Base-by-base conservation (phyloP, 768 basidiomycete genomes). In the Rhodotorula toruloides region DNA sequence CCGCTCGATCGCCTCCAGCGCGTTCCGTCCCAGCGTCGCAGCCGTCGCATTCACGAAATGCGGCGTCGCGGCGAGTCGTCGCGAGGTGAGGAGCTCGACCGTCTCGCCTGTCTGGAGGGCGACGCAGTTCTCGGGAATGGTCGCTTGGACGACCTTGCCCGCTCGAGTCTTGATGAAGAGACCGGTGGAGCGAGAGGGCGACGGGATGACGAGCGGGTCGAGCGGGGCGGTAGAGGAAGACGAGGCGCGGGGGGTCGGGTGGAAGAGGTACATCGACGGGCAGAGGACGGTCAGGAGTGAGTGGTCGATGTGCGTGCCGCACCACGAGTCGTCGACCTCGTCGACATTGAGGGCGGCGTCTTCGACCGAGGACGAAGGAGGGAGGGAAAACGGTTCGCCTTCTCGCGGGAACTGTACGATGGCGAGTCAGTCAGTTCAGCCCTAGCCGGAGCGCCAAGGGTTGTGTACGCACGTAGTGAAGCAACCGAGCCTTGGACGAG, bases 101-200 rank as follows among this genome's bases (percentile, higher is more conserved):
- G 94, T 90, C 79, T 99, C 92, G 11, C 96, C 96, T 0, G 92
- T 98, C 77, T 99, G 96, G 78, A 99, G 97, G 6, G 93, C 94
- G 57, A 94, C 79, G 74, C 87, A 90, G 75, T 89, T 54, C 27
- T 66, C 63, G 8, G 96, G 94, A 68, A 99, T 96, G 3, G 85
- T 82, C 25, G 94, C 90, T 76, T 90, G 92, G 21, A 84, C 85
- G 34, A 93, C 77, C 31, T 84, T 80, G 4, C 88, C 87, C 6
- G 87, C 86, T 40, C 93, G 84, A 29, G 89, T 91, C 52, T 86
- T 86, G 72, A 99, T 96, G 78, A 92, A 96, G 22, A 99, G 82
- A 0, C 96, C 96, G 5, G 92, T 89, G 4, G 82, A 78, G 0
- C 86, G 80, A 0, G 87, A 87, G 12, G 92, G 91, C 4, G 87